Evolutionary conservation across 148 eudicot genomes (phyloP).

Genomic region (Oxyria digyna): DNA sequence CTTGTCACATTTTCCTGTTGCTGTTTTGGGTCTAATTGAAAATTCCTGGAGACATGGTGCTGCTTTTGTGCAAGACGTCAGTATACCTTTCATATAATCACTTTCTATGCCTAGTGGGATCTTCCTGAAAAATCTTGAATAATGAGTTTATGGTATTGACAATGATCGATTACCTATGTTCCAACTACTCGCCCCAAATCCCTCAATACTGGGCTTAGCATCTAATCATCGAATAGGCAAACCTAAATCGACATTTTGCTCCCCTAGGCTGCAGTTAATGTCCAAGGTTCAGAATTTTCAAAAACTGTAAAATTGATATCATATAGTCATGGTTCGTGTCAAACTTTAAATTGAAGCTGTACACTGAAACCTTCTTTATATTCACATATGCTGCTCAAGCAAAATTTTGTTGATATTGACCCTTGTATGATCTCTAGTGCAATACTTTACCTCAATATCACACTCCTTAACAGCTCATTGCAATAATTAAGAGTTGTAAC

Average conservation of each 20-base stretch:
- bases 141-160: neutral
- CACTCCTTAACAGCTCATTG: neutral
- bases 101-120: neutral
- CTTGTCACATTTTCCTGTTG: conserved; percentile 38
- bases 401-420: neutral
- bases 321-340: neutral
- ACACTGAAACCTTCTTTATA: neutral
- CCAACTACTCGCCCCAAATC: neutral
- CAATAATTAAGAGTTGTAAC: neutral
- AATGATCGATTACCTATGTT: neutral
- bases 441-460: neutral
- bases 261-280: neutral
- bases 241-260: neutral
- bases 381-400: neutral
- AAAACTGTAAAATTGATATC: neutral
- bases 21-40: conserved; percentile 50
- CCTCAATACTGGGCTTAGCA: neutral
- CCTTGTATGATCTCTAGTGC: neutral
- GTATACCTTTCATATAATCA: conserved; percentile 7
- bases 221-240: neutral
- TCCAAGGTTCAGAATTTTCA: neutral
- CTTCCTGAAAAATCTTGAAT: neutral
- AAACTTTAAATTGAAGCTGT: neutral
- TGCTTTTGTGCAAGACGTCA: conserved; percentile 27
- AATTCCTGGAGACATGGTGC: conserved; percentile 14